Evolutionary conservation across 352 stramenopile species (phyloP), one percentile per base, ranked within the genome.

Genomic region (Pythium utonaiense): DNA sequence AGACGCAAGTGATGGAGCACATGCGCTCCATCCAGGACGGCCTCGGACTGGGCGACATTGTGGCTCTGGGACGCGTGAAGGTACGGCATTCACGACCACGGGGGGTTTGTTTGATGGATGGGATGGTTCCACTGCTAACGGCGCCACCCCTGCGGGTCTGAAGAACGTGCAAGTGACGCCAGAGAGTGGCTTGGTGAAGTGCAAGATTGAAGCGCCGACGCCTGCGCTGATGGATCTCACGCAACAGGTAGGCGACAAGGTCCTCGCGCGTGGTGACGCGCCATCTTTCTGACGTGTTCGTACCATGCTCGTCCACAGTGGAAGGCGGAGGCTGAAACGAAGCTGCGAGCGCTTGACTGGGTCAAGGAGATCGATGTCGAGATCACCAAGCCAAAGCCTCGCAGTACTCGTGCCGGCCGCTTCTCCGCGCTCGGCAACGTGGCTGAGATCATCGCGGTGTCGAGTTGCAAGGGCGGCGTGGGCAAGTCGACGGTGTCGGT

Each of bases 401-500:
- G 81, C 28, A 95, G 89, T 45, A 64, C 78, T 33, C 81, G 81
- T 41, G 83, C 82, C 27, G 70, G 72, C 13, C 81, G 84, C 41
- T 93, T 87, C 71, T 95, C 78, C 19, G 83, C 84, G 28, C 70
- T 92, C 28, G 84, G 78, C 36, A 88, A 91, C 40, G 86, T 96
- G 17, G 75, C 78, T 42, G 86, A 96, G 57, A 92, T 96, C 60
- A 92, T 96, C 54, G 88, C 87, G 12, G 88, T 96, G 25, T 95
- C 83, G 19, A 98, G 89, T 67, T 97, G 93, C 78, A 98, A 98
- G 71, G 98, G 98, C 22, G 98, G 98, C 31, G 98, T 99, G 2
- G 98, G 98, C 51, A 99, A 99, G 70, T 98, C 92, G 13, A 99
- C 97, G 0, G 98, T 98, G n/a, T 90, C 97, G 9, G 96, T 99